These are phyloP conservation scores for Coemansia furcata DNA, from an alignment of 192 early-diverging fungal genomes.

Conservation along the genomic window DNA sequence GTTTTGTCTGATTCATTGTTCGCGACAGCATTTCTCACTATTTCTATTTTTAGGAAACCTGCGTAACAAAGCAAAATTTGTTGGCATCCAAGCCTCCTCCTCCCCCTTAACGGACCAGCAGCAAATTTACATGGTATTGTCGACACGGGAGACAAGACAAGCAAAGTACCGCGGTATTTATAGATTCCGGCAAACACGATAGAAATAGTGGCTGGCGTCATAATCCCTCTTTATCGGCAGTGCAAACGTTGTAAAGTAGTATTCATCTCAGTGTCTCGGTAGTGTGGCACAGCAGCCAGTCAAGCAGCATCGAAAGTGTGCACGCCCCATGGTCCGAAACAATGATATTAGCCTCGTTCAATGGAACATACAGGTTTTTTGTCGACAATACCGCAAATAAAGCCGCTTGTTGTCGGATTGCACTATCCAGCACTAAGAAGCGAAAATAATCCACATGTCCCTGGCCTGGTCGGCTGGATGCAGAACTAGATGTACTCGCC, in stretches of 20 bases:
- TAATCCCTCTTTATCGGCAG: background rate
- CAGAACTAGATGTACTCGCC: background rate
- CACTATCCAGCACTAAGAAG: background rate
- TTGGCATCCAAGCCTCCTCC: background rate
- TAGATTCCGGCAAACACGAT: background rate
- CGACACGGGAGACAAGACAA: background rate
- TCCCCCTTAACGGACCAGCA: background rate
- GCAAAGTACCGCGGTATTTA: background rate
- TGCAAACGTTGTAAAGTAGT: background rate
- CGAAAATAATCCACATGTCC: background rate
- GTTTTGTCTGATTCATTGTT: too few relatives aligned
- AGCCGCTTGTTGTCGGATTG: background rate
- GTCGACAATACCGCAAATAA: background rate
- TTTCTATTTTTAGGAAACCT: background rate
- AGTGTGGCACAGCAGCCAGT: background rate
- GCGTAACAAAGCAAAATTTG: background rate
- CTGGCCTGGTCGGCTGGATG: background rate
- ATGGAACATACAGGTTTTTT: background rate
- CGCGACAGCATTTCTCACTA: background rate
- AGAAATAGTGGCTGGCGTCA: background rate
- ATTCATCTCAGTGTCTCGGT: background rate
- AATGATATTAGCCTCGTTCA: constrained; percentile 1
- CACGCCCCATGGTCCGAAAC: background rate
- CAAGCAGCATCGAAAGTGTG: background rate
- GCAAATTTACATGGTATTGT: background rate